phyloP scores from a whole-genome alignment of 108 stramenopile species.

The Poteriospumella lacustris region DNA sequence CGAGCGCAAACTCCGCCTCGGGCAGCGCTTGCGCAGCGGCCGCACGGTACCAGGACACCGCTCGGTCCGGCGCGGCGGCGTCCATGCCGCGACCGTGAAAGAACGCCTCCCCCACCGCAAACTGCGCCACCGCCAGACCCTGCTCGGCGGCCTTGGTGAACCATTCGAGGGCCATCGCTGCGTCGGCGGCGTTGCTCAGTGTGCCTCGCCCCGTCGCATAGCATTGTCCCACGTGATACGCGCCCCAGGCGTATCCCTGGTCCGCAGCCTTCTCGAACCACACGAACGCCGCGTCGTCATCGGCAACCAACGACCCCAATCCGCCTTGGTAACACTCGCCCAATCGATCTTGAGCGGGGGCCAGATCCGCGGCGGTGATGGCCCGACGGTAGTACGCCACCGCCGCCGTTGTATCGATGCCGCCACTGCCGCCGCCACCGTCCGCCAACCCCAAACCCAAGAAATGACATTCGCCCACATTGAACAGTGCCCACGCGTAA shows the following conservation, averaged over 20 bases:
- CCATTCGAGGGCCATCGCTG: background rate
- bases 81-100: background rate
- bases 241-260: background rate
- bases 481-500: too few relatives aligned
- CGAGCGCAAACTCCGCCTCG: background rate
- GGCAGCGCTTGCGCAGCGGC: background rate
- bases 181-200: background rate
- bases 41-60: background rate
- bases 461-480: too few relatives aligned
- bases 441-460: too few relatives aligned
- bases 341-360: background rate
- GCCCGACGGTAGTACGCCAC: background rate
- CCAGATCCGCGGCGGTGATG: background rate
- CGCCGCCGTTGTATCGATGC: background rate
- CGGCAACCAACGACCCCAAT: too few relatives aligned
- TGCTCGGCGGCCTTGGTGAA: background rate
- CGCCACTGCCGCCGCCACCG: background rate
- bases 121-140: background rate
- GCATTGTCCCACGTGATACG: background rate
- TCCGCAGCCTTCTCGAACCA: background rate
- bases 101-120: background rate
- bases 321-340: background rate
- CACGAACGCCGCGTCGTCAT: background rate
- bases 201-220: constrained; percentile 16
- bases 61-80: too few relatives aligned